Evolutionary conservation across 2,329 filamentous ascomycete genomes (phyloP), one percentile per base, ranked within the genome.

Genomic region (Aspergillus eucalypticola): DNA sequence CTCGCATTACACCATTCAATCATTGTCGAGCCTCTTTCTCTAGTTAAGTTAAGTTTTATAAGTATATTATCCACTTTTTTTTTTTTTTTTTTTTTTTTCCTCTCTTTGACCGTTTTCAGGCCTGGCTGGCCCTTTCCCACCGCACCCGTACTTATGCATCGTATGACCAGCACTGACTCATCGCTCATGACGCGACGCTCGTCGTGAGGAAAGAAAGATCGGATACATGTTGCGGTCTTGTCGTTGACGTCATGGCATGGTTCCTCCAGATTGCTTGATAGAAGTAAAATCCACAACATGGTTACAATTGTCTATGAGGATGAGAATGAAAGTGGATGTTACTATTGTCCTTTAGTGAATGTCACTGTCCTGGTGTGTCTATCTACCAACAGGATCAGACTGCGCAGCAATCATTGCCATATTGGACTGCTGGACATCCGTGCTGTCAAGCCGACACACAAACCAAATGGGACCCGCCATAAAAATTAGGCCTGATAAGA

Each of bases 341-440:
- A 21, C 27, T 35, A 46, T 46, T 46, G 39, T 44, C 17, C 15
- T 41, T 8, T 54, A 13, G 10, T 42, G 17, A 21, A 17, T n/a
- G 13, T 3, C 25, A 10, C 23, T 38, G 19, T 53, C 38, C 17
- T 53, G 15, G 27, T 17, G 23, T 10, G 23, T n/a, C 39, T 32
- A 39, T 41, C 53, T 41, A 15, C 53, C 42, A 21, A 19, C 13
- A 35, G 7, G 15, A 23, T 27, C 19, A 15, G 3, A 27, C 17
- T 54, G n/a, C 39, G 52, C 53, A 55, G 53, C 53, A 55, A 55
- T 46, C 53, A 29, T 55, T 55, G 8, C 53, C 53, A 17, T 35
- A 39, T 55, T 55, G 53, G 53, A 55, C 39, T 55, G 38, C 44
- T 55, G 53, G 53, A 55, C 53, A 55, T 55, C 53, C 53, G 39